Evolutionary conservation across 345 rosid genomes (phyloP).

Genomic region (Cochlearia excelsa): DNA sequence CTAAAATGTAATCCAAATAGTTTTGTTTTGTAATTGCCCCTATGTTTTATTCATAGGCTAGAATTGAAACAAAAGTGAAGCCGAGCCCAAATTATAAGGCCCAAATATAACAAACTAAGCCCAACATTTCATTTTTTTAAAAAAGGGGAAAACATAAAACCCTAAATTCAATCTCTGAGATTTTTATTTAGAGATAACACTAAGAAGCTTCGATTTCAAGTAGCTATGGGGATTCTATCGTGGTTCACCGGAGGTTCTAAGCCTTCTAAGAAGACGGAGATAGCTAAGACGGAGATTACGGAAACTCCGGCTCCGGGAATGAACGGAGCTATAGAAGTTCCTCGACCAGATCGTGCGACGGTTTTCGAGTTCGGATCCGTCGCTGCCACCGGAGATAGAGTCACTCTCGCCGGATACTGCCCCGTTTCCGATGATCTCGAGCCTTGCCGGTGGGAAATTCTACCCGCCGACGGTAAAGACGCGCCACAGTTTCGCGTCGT

Average conservation of each 20-base stretch:
- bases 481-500: slow-evolving; percentile 94
- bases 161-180: slow-evolving; percentile 21
- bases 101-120: background rate
- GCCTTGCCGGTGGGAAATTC: slow-evolving; percentile 91
- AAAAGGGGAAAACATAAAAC: slow-evolving; percentile 25
- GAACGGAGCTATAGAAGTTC: slow-evolving; percentile 89
- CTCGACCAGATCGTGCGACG: slow-evolving; percentile 66
- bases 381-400: slow-evolving; percentile 64
- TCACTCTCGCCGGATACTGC: slow-evolving; percentile 87
- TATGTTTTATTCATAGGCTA: background rate
- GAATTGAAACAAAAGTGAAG: background rate
- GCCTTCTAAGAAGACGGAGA: slow-evolving; percentile 33
- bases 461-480: slow-evolving; percentile 62
- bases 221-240: slow-evolving; percentile 74
- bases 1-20: too few species aligned
- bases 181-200: background rate
- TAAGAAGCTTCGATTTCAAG: background rate
- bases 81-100: background rate
- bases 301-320: slow-evolving; percentile 48
- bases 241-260: slow-evolving; percentile 67
- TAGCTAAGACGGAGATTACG: slow-evolving; percentile 29
- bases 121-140: background rate
- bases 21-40: too few species aligned
- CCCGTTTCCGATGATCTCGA: slow-evolving; percentile 93
- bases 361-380: slow-evolving; percentile 92